Evolutionary conservation across 129 eudicot genomes (phyloP).

Genomic region (Kitagawia praeruptora): DNA sequence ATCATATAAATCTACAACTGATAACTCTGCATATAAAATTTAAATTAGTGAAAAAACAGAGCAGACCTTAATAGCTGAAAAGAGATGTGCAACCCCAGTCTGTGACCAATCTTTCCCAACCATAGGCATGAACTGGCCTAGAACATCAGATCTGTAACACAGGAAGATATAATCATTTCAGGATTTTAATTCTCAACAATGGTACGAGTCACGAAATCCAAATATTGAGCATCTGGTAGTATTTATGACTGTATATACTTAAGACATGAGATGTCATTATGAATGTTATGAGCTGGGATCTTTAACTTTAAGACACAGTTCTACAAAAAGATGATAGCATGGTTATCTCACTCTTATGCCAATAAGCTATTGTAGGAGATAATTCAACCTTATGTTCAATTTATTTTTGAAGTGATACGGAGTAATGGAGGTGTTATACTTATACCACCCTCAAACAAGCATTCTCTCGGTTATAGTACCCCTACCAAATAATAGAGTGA

Average conservation of each 20-base stretch:
- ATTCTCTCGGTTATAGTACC: neutral
- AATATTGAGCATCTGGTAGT: neutral
- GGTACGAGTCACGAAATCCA: neutral
- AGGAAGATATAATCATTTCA: slow-evolving; percentile 1
- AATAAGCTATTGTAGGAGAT: neutral
- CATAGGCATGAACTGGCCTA: slow-evolving; percentile 99
- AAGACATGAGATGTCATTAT: neutral
- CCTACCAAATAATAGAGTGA: neutral
- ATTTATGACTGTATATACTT: neutral
- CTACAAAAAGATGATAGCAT: neutral
- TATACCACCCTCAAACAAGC: neutral
- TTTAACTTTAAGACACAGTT: neutral
- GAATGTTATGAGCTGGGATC: neutral
- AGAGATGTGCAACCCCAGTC: slow-evolving; percentile 91
- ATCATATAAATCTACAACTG: neutral
- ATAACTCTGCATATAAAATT: neutral
- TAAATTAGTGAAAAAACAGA: neutral
- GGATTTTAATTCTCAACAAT: neutral
- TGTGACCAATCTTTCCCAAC: slow-evolving; percentile 99
- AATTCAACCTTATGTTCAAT: neutral
- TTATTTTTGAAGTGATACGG: neutral
- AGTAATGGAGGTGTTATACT: neutral
- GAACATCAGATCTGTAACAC: slow-evolving; percentile 86
- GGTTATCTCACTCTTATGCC: neutral
- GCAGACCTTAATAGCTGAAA: slow-evolving; percentile 87